A percentile compares a stretch with the other conserved stretches of the same genome.
Conservation (phyloP, 768 basidiomycete species). For the Lactarius evosmus region DNA sequence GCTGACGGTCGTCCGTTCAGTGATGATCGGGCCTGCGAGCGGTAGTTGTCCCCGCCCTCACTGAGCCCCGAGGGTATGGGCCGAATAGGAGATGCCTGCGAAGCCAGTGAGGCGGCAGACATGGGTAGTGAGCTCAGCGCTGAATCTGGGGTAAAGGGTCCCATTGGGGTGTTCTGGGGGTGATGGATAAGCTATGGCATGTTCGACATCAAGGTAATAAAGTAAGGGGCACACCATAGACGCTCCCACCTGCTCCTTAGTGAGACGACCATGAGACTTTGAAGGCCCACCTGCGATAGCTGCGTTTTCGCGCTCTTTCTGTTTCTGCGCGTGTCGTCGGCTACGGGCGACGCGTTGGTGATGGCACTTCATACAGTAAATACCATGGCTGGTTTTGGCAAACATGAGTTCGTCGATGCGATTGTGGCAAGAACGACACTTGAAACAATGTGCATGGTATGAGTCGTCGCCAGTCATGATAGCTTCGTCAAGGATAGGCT, state of each 20-base stretch:
- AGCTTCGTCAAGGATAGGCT: slow-evolving; percentile 95
- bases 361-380: slow-evolving; percentile 98
- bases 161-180: neutral
- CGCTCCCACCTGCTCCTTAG: slow-evolving; percentile 37
- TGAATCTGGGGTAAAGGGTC: slow-evolving; percentile 1
- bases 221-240: slow-evolving; percentile 30
- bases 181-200: neutral
- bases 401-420: slow-evolving; percentile 98
- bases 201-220: neutral
- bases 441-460: slow-evolving; percentile 98
- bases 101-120: neutral
- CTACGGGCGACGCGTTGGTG: slow-evolving; percentile 96
- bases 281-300: slow-evolving; percentile 45
- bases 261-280: slow-evolving; percentile 33
- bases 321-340: slow-evolving; percentile 85
- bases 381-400: slow-evolving; percentile 96
- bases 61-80: neutral
- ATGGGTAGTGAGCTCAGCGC: neutral
- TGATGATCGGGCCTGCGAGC: neutral
- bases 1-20: slow-evolving; percentile 2
- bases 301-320: slow-evolving; percentile 51
- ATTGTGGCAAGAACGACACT: slow-evolving; percentile 91
- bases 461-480: slow-evolving; percentile 99
- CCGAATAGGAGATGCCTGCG: neutral
- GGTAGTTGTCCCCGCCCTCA: neutral